A percentile compares a stretch with the other conserved stretches of the same genome.
Conservation (phyloP, 1,139 yeast genomes). For the Geotrichum siamense region DNA sequence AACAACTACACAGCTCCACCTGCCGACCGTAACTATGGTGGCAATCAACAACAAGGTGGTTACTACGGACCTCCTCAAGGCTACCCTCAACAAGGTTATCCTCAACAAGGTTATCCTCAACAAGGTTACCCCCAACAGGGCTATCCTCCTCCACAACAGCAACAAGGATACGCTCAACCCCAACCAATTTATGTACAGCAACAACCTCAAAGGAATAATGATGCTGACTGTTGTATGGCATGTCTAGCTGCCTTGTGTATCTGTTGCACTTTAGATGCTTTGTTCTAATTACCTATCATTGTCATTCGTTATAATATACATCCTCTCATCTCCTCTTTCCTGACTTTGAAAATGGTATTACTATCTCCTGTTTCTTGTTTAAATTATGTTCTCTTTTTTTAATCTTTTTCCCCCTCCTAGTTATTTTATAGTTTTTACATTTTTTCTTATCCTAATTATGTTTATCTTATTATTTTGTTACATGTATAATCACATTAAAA, state of each 20-base stretch:
- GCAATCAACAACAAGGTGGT: background rate
- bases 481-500: no score
- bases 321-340: no score
- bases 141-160: conserved; percentile 23
- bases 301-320: no score
- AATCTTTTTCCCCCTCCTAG: no score
- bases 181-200: conserved; percentile 40
- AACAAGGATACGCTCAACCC: conserved; percentile 26
- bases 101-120: conserved; percentile 12
- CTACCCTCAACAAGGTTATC: conserved; percentile 14
- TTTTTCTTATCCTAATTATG: no score
- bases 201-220: conserved; percentile 23
- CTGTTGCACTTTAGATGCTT: conserved; percentile 33
- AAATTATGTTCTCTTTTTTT: no score
- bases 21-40: background rate
- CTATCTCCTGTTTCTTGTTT: no score
- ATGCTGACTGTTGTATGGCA: conserved; percentile 34
- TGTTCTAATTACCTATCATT: no score
- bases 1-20: no score
- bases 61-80: conserved; percentile 23
- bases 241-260: conserved; percentile 38
- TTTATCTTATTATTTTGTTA: no score
- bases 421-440: no score
- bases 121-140: conserved; percentile 20
- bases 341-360: no score